Conservation (phyloP, 75 land plant genomes). For the Pinus tabuliformis region DNA sequence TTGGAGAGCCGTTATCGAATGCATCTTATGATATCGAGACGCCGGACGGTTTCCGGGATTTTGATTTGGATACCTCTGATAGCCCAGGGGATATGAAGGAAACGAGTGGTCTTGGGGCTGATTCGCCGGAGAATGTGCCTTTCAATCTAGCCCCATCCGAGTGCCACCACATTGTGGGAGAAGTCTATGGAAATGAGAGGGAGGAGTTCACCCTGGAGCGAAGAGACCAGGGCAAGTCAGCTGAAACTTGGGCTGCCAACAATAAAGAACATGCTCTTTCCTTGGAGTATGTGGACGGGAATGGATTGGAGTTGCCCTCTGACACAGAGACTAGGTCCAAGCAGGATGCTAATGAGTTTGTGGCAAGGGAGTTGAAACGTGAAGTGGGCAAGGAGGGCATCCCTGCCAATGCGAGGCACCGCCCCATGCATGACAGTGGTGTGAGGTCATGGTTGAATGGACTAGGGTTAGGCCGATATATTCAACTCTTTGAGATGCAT, state of each 20-base stretch:
- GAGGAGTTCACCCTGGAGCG: conserved; percentile 2
- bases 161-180: not conserved
- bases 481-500: conserved; percentile 71
- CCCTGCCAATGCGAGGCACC: not conserved
- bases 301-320: conserved; percentile 15
- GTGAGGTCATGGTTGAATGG: conserved; percentile 67
- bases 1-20: conserved; percentile 10
- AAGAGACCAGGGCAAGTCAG: conserved; percentile 12
- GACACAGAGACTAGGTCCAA: conserved; percentile 9
- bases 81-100: conserved; percentile 14
- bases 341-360: conserved; percentile 7
- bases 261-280: conserved; percentile 9
- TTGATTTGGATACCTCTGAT: conserved; percentile 18
- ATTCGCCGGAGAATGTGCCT: conserved; percentile 5
- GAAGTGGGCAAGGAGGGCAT: conserved; percentile 3
- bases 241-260: not conserved
- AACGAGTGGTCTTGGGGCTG: not conserved
- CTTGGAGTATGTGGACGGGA: conserved; percentile 9
- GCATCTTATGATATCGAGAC: conserved; percentile 17
- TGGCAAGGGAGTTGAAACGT: not conserved
- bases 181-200: conserved; percentile 1
- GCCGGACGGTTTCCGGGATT: conserved; percentile 18
- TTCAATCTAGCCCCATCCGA: not conserved
- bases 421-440: conserved; percentile 18
- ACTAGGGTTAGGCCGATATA: conserved; percentile 80